phyloP scores from a whole-genome alignment of 352 stramenopile genomes.

The Nothophytophthora sp. region DNA sequence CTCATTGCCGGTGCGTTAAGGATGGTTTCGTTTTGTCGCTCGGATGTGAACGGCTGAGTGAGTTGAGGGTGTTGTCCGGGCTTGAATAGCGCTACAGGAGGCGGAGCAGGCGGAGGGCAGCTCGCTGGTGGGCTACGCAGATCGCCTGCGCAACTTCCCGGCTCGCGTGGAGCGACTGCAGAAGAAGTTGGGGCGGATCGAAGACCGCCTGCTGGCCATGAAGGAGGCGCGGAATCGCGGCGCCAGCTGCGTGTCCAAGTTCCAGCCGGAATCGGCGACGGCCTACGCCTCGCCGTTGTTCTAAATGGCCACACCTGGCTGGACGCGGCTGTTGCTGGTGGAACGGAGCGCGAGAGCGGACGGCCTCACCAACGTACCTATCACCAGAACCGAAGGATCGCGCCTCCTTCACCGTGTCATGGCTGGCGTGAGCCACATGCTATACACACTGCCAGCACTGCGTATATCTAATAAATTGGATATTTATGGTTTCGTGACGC shows the following conservation, averaged over 20 bases:
- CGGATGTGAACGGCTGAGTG: not conserved
- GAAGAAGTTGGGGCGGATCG: conserved; percentile 68
- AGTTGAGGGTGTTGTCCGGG: not conserved
- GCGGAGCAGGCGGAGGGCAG: conserved; percentile 53
- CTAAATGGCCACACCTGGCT: too few relatives aligned
- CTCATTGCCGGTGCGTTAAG: conserved; percentile 59
- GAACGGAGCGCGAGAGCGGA: too few relatives aligned
- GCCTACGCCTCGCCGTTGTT: conserved; percentile 50
- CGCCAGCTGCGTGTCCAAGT: conserved; percentile 30
- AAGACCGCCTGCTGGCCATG: conserved; percentile 62
- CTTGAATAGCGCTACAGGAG: conserved; percentile 55
- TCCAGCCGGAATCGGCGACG: conserved; percentile 16
- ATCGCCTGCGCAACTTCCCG: conserved; percentile 73
- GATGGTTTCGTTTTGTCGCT: not conserved
- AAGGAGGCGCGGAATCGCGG: conserved; percentile 47
- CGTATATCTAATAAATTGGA: conserved; percentile 26
- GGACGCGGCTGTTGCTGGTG: too few relatives aligned
- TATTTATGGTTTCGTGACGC: conserved; percentile 14
- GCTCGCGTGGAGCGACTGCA: conserved; percentile 64
- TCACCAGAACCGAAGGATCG: not conserved
- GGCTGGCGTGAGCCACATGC: too few relatives aligned
- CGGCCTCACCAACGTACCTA: not conserved
- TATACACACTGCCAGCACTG: too few relatives aligned
- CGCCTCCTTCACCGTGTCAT: too few relatives aligned
- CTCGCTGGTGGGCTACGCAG: conserved; percentile 70